Base-by-base conservation (phyloP, 192 early-diverging fungal genomes). In the Gryganskiella cystojenkinii region DNA sequence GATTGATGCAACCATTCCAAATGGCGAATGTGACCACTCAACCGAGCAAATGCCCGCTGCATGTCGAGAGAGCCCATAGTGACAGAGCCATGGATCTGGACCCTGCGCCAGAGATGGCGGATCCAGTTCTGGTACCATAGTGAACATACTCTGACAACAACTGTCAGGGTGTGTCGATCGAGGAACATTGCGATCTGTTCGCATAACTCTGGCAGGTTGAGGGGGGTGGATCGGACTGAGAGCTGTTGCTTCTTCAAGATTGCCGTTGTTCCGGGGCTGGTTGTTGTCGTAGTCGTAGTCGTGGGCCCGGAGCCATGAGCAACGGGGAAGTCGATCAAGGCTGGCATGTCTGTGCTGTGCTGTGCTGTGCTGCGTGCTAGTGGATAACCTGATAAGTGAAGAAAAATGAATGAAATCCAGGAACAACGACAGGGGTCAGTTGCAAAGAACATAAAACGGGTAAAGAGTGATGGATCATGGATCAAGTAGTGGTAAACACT, bases 161-260 rank as follows among this genome's bases (percentile, higher is more conserved):
- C 34, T 11, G 72, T 49, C 13, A 76, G 65, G n/a, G 64, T 33
- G 25, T 57, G 43, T 13, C 28, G 61, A 20, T 67, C 64, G 37
- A 76, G 65, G 22, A 57, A 54, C 14, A 5, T 2, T 35, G 74
- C 67, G 47, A 78, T 78, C 22, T 52, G 49, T 17, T 69, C 74
- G 25, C 66, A 78, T 4, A 78, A 22, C 56, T 78, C 74, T 5
- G 74, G 66, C 13, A 78, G 37, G 20, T 45, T 30, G 51, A 78
- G 60, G 45, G 44, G 17, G 10, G 14, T 52, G 53, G 27, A 6
- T 2, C 61, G 15, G 3, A n/a, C 43, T 17, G 0, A 14, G 24
- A 42, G 54, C 25, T 58, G 14, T 51, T 55, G 49, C 14, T 9
- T 31, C 27, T 56, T 50, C 22, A 40, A 56, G n/a, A 22, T 1